These are phyloP conservation scores for Pyracantha coccinea DNA, from an alignment of 331 rosid genomes.

Conservation along the genomic window DNA sequence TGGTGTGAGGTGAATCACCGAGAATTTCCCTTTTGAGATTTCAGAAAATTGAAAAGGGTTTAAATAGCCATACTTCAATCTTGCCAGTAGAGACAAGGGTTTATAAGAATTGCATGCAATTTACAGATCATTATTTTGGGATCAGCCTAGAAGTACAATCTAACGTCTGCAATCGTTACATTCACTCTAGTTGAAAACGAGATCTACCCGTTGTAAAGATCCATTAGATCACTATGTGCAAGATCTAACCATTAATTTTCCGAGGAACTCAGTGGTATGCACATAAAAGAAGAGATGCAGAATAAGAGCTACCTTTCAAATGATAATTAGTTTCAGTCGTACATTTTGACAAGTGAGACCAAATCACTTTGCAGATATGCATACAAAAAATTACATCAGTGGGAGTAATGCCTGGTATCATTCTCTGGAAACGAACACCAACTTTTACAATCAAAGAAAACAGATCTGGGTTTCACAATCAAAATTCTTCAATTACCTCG, in stretches of 20 bases:
- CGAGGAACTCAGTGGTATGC: not conserved
- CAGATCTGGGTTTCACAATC: not conserved
- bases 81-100: not conserved
- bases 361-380: not conserved
- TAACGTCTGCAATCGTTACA: no score
- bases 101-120: not conserved
- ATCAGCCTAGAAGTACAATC: not conserved
- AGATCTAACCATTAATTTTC: not conserved
- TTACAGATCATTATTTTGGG: not conserved
- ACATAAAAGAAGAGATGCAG: not conserved
- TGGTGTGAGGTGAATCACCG: no score
- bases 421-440: not conserved
- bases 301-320: not conserved
- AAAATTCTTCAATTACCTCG: not conserved
- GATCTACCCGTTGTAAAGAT: not conserved
- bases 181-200: not conserved
- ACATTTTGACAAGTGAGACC: not conserved
- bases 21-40: no score
- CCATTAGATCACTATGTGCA: not conserved
- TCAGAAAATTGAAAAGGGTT: no score
- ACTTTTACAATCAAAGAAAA: not conserved
- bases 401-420: not conserved
- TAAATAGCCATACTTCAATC: not conserved
- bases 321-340: not conserved
- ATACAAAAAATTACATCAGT: not conserved